Evolutionary conservation across 768 basidiomycete genomes (phyloP).

Genomic region (Chalciporus piperatus): DNA sequence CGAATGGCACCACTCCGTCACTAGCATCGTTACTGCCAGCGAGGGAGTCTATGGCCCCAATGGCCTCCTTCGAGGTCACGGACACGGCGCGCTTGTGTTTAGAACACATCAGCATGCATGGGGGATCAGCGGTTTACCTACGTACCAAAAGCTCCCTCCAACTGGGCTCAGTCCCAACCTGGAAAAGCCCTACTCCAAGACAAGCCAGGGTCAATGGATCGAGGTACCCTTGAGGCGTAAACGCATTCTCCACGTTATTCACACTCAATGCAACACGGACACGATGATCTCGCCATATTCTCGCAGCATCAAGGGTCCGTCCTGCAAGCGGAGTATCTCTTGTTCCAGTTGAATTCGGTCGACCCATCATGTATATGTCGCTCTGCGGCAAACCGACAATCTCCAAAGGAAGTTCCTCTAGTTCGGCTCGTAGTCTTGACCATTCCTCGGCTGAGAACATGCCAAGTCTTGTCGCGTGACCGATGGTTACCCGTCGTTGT

Average conservation of each 20-base stretch:
- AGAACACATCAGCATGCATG: constrained; percentile 2
- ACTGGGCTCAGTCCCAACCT: constrained; percentile 48
- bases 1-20: constrained; percentile 33
- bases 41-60: constrained; percentile 31
- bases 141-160: constrained; percentile 49
- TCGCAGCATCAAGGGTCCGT: constrained; percentile 54
- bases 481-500: constrained; percentile 48
- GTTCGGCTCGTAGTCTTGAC: constrained; percentile 36
- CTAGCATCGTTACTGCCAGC: not conserved
- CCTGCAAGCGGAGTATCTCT: constrained; percentile 38
- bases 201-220: constrained; percentile 61
- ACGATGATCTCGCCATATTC: constrained; percentile 42
- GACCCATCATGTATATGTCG: constrained; percentile 69
- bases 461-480: constrained; percentile 59
- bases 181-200: constrained; percentile 58
- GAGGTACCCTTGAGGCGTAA: constrained; percentile 64
- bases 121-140: not conserved
- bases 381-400: constrained; percentile 61
- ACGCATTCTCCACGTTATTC: constrained; percentile 66
- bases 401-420: constrained; percentile 43
- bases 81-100: constrained; percentile 47
- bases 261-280: constrained; percentile 55
- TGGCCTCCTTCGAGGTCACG: constrained; percentile 49
- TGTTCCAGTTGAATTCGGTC: constrained; percentile 23
- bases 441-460: constrained; percentile 48